phyloP scores from a whole-genome alignment of 2,329 filamentous ascomycete genomes.

The Ilyonectria mors-panacis region DNA sequence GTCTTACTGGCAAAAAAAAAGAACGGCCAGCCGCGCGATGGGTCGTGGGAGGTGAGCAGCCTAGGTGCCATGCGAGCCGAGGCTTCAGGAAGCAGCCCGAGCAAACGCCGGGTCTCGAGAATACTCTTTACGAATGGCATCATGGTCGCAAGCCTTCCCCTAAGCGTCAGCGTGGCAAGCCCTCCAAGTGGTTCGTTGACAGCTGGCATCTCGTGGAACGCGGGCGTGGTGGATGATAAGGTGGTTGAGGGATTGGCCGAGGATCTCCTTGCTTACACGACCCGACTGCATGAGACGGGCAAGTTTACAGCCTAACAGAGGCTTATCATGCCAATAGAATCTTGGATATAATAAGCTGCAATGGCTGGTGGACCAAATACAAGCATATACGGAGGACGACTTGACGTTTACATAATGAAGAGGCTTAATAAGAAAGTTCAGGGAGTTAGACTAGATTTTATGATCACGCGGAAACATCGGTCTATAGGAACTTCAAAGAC shows the following conservation, averaged over 20 bases:
- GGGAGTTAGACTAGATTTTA: not conserved
- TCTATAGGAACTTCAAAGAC: not conserved
- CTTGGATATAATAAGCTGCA: not conserved
- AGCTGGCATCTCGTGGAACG: conserved; percentile 65
- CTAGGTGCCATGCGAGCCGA: conserved; percentile 58
- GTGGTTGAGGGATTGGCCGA: conserved; percentile 55
- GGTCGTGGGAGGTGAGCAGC: conserved; percentile 69
- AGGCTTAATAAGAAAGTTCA: not conserved
- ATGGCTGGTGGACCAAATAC: too few species aligned
- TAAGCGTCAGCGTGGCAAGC: conserved; percentile 64
- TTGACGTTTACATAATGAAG: not conserved
- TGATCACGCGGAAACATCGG: too few species aligned
- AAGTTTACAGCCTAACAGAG: conserved; percentile 22
- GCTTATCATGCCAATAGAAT: not conserved
- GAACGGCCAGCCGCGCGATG: conserved; percentile 58
- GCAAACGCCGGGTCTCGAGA: conserved; percentile 56
- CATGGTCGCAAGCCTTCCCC: conserved; percentile 58
- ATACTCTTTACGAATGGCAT: conserved; percentile 66
- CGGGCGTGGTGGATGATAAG: conserved; percentile 57
- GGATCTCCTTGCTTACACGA: conserved; percentile 52
- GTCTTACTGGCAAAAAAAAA: conserved; percentile 56
- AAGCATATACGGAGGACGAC: not conserved
- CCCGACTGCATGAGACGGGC: conserved; percentile 44
- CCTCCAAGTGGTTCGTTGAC: conserved; percentile 58
- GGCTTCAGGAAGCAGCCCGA: conserved; percentile 30